Conservation (phyloP, 768 basidiomycete species). For the Suillus luteus region DNA sequence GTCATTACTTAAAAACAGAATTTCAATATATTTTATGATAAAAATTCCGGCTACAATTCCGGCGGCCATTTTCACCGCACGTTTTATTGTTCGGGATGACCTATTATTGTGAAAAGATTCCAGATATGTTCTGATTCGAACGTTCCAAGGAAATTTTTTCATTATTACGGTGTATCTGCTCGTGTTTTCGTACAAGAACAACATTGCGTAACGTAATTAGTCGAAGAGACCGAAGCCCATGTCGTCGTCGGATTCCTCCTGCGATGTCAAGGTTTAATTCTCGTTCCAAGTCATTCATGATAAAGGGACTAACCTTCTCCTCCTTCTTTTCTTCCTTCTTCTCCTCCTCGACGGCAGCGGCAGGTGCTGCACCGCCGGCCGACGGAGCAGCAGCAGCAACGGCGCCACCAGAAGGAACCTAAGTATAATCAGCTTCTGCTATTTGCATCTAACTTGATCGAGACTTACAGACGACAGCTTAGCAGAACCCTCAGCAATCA, state of each 20-base stretch:
- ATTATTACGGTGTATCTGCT: constrained; percentile 13
- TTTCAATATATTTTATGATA: background rate
- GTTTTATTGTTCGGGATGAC: background rate
- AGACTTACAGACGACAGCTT: constrained; percentile 90
- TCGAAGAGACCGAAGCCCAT: constrained; percentile 99
- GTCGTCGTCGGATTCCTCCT: constrained; percentile 97
- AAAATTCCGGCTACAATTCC: constrained; percentile 7
- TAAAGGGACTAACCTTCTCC: constrained; percentile 64
- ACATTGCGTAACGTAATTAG: constrained; percentile 43
- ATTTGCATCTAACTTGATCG: constrained; percentile 8
- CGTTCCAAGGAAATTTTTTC: constrained; percentile 5
- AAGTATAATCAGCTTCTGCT: constrained; percentile 5
- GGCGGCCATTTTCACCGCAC: constrained; percentile 12
- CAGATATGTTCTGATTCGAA: constrained; percentile 15
- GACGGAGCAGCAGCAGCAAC: constrained; percentile 53
- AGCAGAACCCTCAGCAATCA: constrained; percentile 89
- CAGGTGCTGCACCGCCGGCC: constrained; percentile 48
- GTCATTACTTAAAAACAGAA: constrained; percentile 8
- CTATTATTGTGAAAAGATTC: constrained; percentile 1
- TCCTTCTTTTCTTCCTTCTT: constrained; percentile 89
- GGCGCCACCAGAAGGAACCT: constrained; percentile 93
- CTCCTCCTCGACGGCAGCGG: constrained; percentile 64
- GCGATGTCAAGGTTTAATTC: constrained; percentile 16
- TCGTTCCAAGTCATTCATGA: background rate
- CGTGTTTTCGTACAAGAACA: constrained; percentile 12